phyloP scores from a whole-genome alignment of 2,329 filamentous ascomycete genomes.

The Penicillium capsulatum region DNA sequence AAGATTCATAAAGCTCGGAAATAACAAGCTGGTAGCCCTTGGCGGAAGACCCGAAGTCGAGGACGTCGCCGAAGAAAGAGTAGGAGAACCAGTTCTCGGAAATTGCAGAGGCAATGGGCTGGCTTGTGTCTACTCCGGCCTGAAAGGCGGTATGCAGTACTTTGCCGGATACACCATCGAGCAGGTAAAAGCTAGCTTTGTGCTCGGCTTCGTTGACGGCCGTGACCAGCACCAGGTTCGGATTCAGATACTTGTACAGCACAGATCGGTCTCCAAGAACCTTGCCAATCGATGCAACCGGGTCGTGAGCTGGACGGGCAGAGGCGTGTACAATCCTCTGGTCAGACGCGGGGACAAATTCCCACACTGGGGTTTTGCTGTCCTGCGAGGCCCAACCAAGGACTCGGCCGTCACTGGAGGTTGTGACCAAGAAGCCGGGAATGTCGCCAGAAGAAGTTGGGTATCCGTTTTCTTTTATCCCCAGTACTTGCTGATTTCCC shows the following conservation, averaged over 20 bases:
- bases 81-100: conserved; percentile 97
- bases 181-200: conserved; percentile 67
- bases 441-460: conserved; percentile 28
- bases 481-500: conserved; percentile 27
- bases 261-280: conserved; percentile 90
- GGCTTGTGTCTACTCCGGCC: conserved; percentile 66
- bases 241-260: conserved; percentile 94
- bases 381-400: conserved; percentile 42
- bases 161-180: conserved; percentile 82
- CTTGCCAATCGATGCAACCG: conserved; percentile 88
- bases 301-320: conserved; percentile 69
- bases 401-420: conserved; percentile 39
- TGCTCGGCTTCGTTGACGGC: conserved; percentile 54
- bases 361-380: conserved; percentile 58
- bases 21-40: conserved; percentile 84
- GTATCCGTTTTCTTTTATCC: conserved; percentile 36
- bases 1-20: conserved; percentile 86
- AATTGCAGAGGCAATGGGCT: conserved; percentile 71
- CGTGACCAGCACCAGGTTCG: conserved; percentile 75
- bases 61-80: conserved; percentile 62
- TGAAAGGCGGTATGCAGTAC: conserved; percentile 69
- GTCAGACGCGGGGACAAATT: conserved; percentile 61
- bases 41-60: conserved; percentile 48
- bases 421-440: conserved; percentile 39
- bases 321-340: conserved; percentile 67